phyloP scores from a whole-genome alignment of 2,329 filamentous ascomycete species.

The Plectosphaerella cucumerina region DNA sequence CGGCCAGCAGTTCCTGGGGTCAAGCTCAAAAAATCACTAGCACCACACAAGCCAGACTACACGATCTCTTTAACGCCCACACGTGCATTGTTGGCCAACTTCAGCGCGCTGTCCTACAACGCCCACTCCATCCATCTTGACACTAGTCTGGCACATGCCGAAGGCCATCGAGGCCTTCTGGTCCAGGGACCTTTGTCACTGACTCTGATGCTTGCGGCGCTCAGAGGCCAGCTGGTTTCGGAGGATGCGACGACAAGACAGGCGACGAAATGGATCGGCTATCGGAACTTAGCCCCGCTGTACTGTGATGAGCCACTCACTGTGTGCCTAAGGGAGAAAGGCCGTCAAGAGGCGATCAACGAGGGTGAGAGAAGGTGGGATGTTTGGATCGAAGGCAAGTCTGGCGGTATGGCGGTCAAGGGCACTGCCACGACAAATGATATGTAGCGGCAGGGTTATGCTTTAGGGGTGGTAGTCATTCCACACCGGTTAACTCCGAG shows the following conservation, averaged over 20 bases:
- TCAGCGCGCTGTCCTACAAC: slow-evolving; percentile 88
- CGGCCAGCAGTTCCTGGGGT: no score
- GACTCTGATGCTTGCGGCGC: slow-evolving; percentile 67
- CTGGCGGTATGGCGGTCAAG: slow-evolving; percentile 61
- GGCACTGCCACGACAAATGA: slow-evolving; percentile 35
- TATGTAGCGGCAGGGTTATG: no score
- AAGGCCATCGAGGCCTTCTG: slow-evolving; percentile 71
- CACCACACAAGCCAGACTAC: slow-evolving; percentile 28
- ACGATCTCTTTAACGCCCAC: slow-evolving; percentile 59
- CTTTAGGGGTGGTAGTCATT: no score
- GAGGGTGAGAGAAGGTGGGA: slow-evolving; percentile 42
- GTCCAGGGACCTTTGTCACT: slow-evolving; percentile 85
- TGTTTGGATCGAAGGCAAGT: slow-evolving; percentile 60
- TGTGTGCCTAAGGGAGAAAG: slow-evolving; percentile 59
- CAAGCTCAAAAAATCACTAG: slow-evolving; percentile 15
- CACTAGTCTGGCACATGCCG: slow-evolving; percentile 61
- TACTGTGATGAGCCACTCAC: slow-evolving; percentile 69
- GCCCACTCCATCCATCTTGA: slow-evolving; percentile 89
- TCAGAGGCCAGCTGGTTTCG: slow-evolving; percentile 31
- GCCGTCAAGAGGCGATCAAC: slow-evolving; percentile 25
- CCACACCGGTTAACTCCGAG: no score
- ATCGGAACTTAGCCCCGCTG: slow-evolving; percentile 77
- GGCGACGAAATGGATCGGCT: slow-evolving; percentile 58
- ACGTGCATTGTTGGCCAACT: slow-evolving; percentile 75
- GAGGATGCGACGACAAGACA: not conserved